Base-by-base conservation (phyloP, 805 yeast species). In the Nakazawaea siamensis region DNA sequence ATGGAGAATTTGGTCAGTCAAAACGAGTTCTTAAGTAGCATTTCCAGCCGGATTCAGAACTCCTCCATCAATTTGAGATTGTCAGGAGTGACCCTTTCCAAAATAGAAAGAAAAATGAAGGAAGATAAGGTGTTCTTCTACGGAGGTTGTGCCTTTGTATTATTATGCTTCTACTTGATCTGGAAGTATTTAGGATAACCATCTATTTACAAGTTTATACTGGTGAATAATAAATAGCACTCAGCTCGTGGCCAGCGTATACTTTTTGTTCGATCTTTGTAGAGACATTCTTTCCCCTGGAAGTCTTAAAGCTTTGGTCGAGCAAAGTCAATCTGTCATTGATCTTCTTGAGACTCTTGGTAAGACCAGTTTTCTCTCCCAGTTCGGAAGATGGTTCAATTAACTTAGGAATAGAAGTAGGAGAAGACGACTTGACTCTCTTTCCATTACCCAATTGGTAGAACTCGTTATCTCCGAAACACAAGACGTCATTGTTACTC, bases 391-490 rank as follows among this genome's bases (percentile, higher is more conserved):
- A 6, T 4, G 87, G 85, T 49, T 79, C 84, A 14, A 79, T 45
- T 14, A 80, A 50, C 14, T 66, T 60, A 5, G 86, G 85, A 20
- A 77, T 51, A 7, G 58, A 51, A 1, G 54, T 35, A 1, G 92
- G 90, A 41, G 59, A 60, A 19, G 76, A 62, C 14, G 66, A 54
- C 50, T 80, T 80, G 40, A 70, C 68, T 27, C 69, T 64, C 48
- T 80, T 81, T 19, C 95, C 94, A 49, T 77, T 84, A 10, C 94
- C 96, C 29, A 84, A 65, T 58, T 90, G 96, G 17, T 90, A 94
- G 46, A 44, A 63, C 48, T 76, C 81, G 55, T 88, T 90, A 29
- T 76, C 80, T 17, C 98, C 98, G 86, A 95, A 86, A 4, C 62
- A 70, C 25, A 80, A 52, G 15, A 86, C 80, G 48, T 80, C 86